These are phyloP conservation scores for Carex arenaria DNA, from an alignment of 202 grass and related monocot genomes.

Conservation along the genomic window DNA sequence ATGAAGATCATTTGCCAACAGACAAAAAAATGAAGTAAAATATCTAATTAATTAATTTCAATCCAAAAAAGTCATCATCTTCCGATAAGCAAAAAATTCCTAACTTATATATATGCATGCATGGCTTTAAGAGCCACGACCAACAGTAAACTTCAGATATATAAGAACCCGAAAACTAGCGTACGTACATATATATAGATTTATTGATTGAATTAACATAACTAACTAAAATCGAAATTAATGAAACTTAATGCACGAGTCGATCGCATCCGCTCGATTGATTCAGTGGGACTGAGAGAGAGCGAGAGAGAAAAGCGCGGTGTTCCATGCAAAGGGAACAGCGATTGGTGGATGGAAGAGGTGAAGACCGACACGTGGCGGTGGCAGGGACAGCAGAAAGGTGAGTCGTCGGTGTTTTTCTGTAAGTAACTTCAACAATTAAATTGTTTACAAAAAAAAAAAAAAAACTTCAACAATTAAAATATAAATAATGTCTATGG, in stretches of 20 bases:
- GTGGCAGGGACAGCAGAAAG: neutral
- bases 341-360: constrained; percentile 12
- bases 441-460: no score
- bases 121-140: neutral
- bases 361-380: constrained; percentile 2
- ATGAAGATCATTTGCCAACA: neutral
- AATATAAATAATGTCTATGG: neutral
- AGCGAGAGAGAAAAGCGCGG: neutral
- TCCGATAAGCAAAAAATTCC: neutral
- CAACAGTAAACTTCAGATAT: neutral
- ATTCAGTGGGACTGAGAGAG: neutral
- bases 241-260: neutral
- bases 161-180: neutral
- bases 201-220: neutral
- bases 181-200: neutral
- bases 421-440: constrained; percentile 4
- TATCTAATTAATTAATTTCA: neutral
- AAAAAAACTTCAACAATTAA: neutral
- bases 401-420: constrained; percentile 10
- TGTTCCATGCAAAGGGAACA: constrained; percentile 2
- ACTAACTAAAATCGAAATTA: no score
- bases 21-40: neutral
- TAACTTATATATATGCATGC: constrained; percentile 1
- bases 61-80: neutral
- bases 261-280: neutral